Evolutionary conservation across 768 basidiomycete genomes (phyloP), one percentile per base, ranked within the genome.

Genomic region (Phaeotremella fagi): DNA sequence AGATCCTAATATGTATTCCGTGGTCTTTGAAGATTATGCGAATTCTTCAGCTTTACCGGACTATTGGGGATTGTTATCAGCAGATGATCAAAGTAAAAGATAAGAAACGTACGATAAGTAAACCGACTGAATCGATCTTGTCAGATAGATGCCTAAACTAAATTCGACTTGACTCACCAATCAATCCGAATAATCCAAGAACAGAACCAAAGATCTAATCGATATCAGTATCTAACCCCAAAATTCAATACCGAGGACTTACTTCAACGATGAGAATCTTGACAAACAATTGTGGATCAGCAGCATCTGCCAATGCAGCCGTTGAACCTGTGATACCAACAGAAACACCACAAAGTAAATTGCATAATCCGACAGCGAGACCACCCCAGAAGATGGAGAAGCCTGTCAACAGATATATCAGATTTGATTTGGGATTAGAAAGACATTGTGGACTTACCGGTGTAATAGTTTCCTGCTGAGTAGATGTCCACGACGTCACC

Each of bases 341-440:
- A 14, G 85, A 88, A 52, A 97, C 76, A 56, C 95, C 95, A 56
- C 95, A 98, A 20, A 99, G 80, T 23, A 98, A 81, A 75, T 98
- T 98, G 77, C 94, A 98, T 3, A 83, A 71, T 15, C 95, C 95
- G 25, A 94, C 92, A 1, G 90, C 91, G 28, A 97, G 77, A 26
- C 95, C 95, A 22, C 91, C 92, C 86, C 92, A 98, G 80, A 99
- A 98, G 46, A 98, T 80, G 2, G 94, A 86, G 66, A 82, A 97
- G 4, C 90, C 89, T 89, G 60, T n/a, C 9, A 15, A 24, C 18
- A 26, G 28, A 31, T n/a, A 56, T 3, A 36, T 25, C 14, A 25
- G 27, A 31, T 3, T 44, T 7, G 27, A 31, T 51, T 29, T 22
- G 20, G 45, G 48, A 7, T 12, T 12, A 41, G 38, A 6, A 12